Evolutionary conservation across 176 grass and related monocot species (phyloP), one percentile per base, ranked within the genome.

Genomic region (Rhynchospora breviuscula): DNA sequence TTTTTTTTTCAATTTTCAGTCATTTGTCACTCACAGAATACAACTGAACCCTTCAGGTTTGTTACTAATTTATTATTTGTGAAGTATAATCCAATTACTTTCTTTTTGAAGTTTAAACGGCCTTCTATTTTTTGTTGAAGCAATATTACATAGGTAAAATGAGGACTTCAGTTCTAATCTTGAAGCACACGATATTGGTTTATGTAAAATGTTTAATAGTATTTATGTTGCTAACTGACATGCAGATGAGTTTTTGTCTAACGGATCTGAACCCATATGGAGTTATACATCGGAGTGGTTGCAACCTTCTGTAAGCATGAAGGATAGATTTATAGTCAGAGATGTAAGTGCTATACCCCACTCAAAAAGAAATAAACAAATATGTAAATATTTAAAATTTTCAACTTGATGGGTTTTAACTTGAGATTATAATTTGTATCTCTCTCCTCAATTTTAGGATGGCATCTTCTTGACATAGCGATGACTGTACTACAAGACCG

Each of bases 1-100:
- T 40, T 76, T 10, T 25, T 77, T 56, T 77, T 23, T 18, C 49
- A 54, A 77, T 17, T 77, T 77, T 87, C 95, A 98, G 91, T 85
- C 92, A 63, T 89, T 98, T 82, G 89, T 98, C 87, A 95, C 92
- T 0, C 92, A 98, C 82, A 86, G 89, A 79, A 85, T 95, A 90
- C 85, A 87, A 58, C 65, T 98, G 61, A 86, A 95, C 87, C 76
- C 70, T 86, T 89, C 81, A 86, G 83, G 89, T 91, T 89, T 83
- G 85, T 49, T 88, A 58, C 81, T 47, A 86, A 11, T 57, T 52
- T 45, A 84, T 82, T 23, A 21, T 78, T 44, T 18, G 22, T 22
- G 21, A 85, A 46, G 80, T n/a, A 76, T 33, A 63, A 19, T 79
- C 18, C 15, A 14, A 49, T 56, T 82, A 2, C 1, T 79, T 40